Evolutionary conservation across 2,329 filamentous ascomycete genomes (phyloP), one percentile per base, ranked within the genome.

Genomic region (Nigrospora sphaerica): DNA sequence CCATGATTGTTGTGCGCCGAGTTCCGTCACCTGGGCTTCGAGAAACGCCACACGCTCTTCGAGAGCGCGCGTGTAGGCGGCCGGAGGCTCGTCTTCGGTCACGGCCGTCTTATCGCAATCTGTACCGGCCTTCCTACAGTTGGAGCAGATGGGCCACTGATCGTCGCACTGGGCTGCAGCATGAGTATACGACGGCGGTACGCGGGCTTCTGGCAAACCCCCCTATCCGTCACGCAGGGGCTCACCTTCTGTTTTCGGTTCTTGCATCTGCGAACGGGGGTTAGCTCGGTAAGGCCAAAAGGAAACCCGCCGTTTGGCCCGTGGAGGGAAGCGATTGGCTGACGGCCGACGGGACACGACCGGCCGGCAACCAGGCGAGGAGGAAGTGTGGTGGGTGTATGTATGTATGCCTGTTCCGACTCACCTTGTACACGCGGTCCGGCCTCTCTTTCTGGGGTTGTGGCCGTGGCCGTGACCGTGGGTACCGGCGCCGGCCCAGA

Each of bases 381-480:
- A 10, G 23, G 23, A 28, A 28, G 23, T 28, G 23, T 28, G 23
- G 23, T 10, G 7, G 23, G 23, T 10, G 23, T 28, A 28, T 28
- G 23, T 28, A 28, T 28, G 23, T 28, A 28, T 28, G 23, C 23
- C 23, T 28, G 23, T 28, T 28, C 23, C 23, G 23, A 39, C 48
- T 28, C 42, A 49, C 48, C 48, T 64, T 36, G 68, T 69, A 46
- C 69, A 72, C 10, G 69, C 68, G 2, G 69, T 72, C 32, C 69
- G 61, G 16, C 65, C 67, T 44, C 69, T 64, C 53, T 72, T 72
- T 18, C 68, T 63, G n/a, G 66, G 66, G 49, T 71, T 71, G 33
- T 35, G 34, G 40, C 40, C 28, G 53, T 48, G 16, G 52, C 47
- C 32, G 49, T 34, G 31, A 46, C 42, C 37, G 54, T 42, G 31